Evolutionary conservation across 2,329 filamentous ascomycete genomes (phyloP).

Genomic region (Cryphonectria nitschkei): DNA sequence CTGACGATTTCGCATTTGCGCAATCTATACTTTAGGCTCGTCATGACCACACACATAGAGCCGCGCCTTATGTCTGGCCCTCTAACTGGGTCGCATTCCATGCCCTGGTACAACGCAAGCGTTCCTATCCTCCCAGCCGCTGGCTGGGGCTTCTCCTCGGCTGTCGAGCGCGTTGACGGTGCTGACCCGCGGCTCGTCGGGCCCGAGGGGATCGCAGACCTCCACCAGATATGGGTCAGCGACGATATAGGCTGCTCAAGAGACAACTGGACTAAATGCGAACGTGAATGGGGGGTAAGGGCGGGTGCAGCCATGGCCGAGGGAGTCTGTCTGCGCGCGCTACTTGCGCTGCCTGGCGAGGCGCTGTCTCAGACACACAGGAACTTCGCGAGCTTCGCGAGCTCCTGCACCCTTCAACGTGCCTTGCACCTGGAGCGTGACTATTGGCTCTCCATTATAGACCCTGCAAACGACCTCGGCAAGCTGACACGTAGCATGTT

Average conservation of each 20-base stretch:
- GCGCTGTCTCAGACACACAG: background rate
- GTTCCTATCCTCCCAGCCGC: conserved; percentile 1
- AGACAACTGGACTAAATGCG: background rate
- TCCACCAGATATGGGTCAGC: conserved; percentile 2
- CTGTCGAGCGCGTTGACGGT: background rate
- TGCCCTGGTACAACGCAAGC: conserved; percentile 19
- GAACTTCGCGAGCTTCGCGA: too few species aligned
- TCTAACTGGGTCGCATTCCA: background rate
- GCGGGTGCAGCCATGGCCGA: background rate
- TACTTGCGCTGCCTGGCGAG: background rate
- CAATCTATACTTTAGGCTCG: conserved; percentile 10
- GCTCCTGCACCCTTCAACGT: background rate
- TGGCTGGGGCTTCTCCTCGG: background rate
- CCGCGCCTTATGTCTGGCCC: conserved; percentile 16
- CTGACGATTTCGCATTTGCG: conserved; percentile 7
- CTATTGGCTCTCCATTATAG: conserved; percentile 2
- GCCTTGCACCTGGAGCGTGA: background rate
- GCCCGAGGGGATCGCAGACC: background rate
- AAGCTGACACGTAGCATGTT: background rate
- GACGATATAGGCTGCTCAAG: background rate
- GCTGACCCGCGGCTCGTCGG: background rate
- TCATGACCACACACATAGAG: background rate
- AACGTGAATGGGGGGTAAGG: background rate
- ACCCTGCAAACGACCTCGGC: background rate
- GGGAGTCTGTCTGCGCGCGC: background rate